These are phyloP conservation scores for Trypanosoma avium DNA, from an alignment of 208 protist genomes.

Conservation along the genomic window DNA sequence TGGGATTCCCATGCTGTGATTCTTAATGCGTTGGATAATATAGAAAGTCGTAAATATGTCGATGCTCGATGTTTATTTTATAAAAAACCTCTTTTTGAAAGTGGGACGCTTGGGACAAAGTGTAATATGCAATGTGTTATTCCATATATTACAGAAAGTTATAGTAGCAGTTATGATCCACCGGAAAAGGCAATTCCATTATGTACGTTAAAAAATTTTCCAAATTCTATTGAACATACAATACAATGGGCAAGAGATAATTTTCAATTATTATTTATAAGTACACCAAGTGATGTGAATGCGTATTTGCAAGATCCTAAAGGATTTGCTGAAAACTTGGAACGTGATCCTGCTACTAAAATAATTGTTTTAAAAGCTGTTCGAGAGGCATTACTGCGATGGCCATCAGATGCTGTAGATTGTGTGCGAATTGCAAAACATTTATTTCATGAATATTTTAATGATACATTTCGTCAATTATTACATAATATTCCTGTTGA, in stretches of 20 bases:
- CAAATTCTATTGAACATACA: slow-evolving; percentile 99
- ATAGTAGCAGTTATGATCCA: slow-evolving; percentile 96
- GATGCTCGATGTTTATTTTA: slow-evolving; percentile 96
- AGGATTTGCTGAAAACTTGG: slow-evolving; percentile 58
- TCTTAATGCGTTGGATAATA: slow-evolving; percentile 99
- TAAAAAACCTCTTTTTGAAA: slow-evolving; percentile 98
- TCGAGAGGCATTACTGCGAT: slow-evolving; percentile 67
- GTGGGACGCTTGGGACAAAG: slow-evolving; percentile 99
- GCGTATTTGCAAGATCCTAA: slow-evolving; percentile 73
- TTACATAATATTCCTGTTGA: slow-evolving; percentile 98
- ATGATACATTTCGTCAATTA: slow-evolving; percentile 96
- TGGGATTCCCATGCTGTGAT: slow-evolving; percentile 94
- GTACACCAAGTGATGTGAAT: slow-evolving; percentile 81
- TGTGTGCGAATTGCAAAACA: slow-evolving; percentile 95
- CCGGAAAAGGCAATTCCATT: slow-evolving; percentile 98
- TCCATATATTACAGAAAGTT: slow-evolving; percentile 98
- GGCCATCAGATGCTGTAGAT: slow-evolving; percentile 87
- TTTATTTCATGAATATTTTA: slow-evolving; percentile 96
- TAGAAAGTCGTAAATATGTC: slow-evolving; percentile 96
- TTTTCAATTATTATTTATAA: slow-evolving; percentile 88
- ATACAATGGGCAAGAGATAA: slow-evolving; percentile 96
- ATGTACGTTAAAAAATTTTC: slow-evolving; percentile 99
- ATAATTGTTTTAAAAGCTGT: slow-evolving; percentile 68
- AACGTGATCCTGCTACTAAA: slow-evolving; percentile 71
- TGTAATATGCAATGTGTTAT: slow-evolving; percentile 98